Evolutionary conservation across 1,284 basidiomycete species (phyloP), one percentile per base, ranked within the genome.

Genomic region (Chalciporus sp.): DNA sequence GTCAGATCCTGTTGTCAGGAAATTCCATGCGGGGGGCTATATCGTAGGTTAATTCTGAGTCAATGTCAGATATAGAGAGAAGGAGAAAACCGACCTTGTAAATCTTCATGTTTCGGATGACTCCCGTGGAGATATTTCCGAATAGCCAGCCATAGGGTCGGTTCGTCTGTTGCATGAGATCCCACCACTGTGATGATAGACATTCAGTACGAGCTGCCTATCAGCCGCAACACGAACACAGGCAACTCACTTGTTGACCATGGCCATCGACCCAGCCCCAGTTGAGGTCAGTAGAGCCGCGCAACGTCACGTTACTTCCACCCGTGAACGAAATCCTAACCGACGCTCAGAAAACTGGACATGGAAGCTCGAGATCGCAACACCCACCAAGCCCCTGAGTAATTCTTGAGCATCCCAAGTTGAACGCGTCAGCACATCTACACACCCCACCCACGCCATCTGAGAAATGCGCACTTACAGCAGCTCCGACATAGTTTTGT

Each of bases 191-290:
- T n/a, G n/a, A n/a, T n/a, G n/a, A n/a, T n/a, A n/a, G n/a, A n/a
- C n/a, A n/a, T n/a, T n/a, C n/a, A n/a, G n/a, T n/a, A n/a, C n/a
- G n/a, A n/a, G n/a, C n/a, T n/a, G n/a, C n/a, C n/a, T n/a, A n/a
- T n/a, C n/a, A n/a, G n/a, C n/a, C n/a, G n/a, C n/a, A n/a, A n/a
- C n/a, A n/a, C n/a, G n/a, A n/a, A n/a, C n/a, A n/a, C n/a, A n/a
- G n/a, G n/a, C n/a, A n/a, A n/a, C n/a, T n/a, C n/a, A n/a, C n/a
- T n/a, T n/a, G n/a, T n/a, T n/a, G n/a, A n/a, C 84, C 84, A 55
- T 85, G 78, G 0, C 72, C 77, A 55, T 85, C 79, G 0, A 86
- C 76, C 83, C 83, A 85, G 12, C 83, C 83, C 80, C 81, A 82
- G 2, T 79, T 54, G 1, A 80, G 77, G 56, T 85, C 79, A 7